Evolutionary conservation across 495 filamentous ascomycete genomes (phyloP), one percentile per base, ranked within the genome.

Genomic region (Bacidia rubella): DNA sequence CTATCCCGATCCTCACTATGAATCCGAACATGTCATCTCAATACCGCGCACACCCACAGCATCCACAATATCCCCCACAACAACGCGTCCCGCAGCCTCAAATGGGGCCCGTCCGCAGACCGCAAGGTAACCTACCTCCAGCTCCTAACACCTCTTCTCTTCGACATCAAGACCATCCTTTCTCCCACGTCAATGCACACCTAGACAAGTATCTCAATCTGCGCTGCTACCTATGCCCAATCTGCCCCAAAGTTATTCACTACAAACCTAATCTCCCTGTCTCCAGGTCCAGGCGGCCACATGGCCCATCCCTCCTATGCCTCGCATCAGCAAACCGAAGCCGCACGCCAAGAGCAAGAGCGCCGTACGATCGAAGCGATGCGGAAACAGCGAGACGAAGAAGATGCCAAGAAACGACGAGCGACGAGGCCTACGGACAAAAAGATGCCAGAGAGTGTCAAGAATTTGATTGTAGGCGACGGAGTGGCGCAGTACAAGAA

Each of bases 361-460:
- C 52, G 42, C n/a, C 43, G 45, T 38, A 38, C 17, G 23, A 49
- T 48, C 3, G 20, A 12, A 29, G 43, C 4, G 32, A 47, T 19
- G 42, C 70, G 73, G 35, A 62, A 68, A 39, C 72, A 74, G 49
- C 64, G 70, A 42, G 67, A 74, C 43, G 78, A 74, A 41, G 76
- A 72, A 54, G 82, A 87, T 54, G 67, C 73, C 26, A 82, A 83
- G 12, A 86, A 89, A 60, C 79, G 87, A 44, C 78, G 86, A 47
- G 84, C 84, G 55, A 78, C 77, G 58, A 92, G 88, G 65, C 93
- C 93, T 5, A 95, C 89, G 24, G 93, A 99, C 67, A 93, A 85
- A 74, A 88, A 83, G 54, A 80, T 99, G 19, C 90, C 93, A 49
- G 89, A 95, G 53, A 88, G 85, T 38, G 70, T 95, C 39, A 87